A percentile compares a stretch with the other conserved stretches of the same genome.
Evolutionary conservation across 768 basidiomycete genomes (phyloP).

Genomic region (Lactifluus piperatus): DNA sequence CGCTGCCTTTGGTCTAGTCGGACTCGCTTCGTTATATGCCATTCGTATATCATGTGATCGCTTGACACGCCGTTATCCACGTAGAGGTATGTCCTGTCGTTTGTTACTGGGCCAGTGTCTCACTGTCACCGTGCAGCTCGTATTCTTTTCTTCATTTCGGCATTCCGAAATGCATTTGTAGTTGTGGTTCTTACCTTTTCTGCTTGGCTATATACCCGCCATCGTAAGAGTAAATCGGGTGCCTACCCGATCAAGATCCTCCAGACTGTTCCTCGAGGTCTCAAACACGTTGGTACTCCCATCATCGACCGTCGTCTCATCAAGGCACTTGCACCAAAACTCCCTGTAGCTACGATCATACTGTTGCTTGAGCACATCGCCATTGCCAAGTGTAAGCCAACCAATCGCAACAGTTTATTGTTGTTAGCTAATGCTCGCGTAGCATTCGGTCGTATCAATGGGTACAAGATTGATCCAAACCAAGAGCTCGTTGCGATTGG

Average conservation of each 20-base stretch:
- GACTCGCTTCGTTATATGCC: slow-evolving; percentile 58
- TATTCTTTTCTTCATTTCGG: slow-evolving; percentile 67
- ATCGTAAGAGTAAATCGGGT: slow-evolving; percentile 46
- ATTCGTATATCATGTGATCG: slow-evolving; percentile 52
- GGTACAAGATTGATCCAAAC: slow-evolving; percentile 89
- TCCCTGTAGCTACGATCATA: slow-evolving; percentile 84
- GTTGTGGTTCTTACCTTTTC: slow-evolving; percentile 80
- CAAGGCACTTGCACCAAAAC: slow-evolving; percentile 56
- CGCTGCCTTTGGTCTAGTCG: slow-evolving; percentile 84
- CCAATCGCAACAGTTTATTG: too few species aligned
- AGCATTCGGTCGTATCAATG: slow-evolving; percentile 93
- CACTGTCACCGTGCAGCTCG: slow-evolving; percentile 37
- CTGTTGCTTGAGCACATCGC: slow-evolving; percentile 93
- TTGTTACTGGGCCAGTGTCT: not conserved
- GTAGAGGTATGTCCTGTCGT: slow-evolving; percentile 36
- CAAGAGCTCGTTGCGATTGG: slow-evolving; percentile 97
- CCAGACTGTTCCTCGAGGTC: slow-evolving; percentile 75
- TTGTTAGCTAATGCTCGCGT: not conserved
- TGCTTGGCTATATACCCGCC: slow-evolving; percentile 75
- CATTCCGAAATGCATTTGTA: slow-evolving; percentile 80
- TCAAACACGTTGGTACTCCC: slow-evolving; percentile 49
- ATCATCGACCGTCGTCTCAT: slow-evolving; percentile 44
- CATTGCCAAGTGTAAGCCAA: slow-evolving; percentile 79
- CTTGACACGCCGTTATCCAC: slow-evolving; percentile 51
- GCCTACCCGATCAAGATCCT: slow-evolving; percentile 82